These are phyloP conservation scores for Elongisporangium prolatum DNA, from an alignment of 352 stramenopile genomes.

Conservation along the genomic window DNA sequence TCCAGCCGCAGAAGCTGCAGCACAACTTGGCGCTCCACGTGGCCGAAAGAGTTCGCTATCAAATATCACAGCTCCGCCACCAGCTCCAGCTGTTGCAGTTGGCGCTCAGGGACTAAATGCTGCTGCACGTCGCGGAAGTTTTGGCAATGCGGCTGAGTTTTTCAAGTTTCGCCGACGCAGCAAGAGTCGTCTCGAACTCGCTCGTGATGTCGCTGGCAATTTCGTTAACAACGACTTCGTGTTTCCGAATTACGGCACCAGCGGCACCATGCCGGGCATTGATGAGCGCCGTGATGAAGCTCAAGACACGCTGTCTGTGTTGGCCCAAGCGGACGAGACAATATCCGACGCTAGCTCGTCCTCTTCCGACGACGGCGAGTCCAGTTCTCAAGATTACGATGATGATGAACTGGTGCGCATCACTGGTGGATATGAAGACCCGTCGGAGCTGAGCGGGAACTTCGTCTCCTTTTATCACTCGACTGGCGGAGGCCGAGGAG, in stretches of 20 bases:
- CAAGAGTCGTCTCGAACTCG: slow-evolving; percentile 79
- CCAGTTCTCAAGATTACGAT: slow-evolving; percentile 55
- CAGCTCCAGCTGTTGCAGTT: slow-evolving; percentile 2
- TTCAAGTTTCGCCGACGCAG: slow-evolving; percentile 85
- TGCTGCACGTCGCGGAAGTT: slow-evolving; percentile 57
- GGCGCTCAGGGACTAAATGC: not conserved
- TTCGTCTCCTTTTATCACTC: slow-evolving; percentile 83
- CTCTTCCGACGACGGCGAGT: slow-evolving; percentile 52
- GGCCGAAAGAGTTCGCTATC: slow-evolving; percentile 9
- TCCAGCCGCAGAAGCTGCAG: slow-evolving; percentile 58
- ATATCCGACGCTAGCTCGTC: slow-evolving; percentile 41
- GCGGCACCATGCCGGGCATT: slow-evolving; percentile 61
- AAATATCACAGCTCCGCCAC: slow-evolving; percentile 11
- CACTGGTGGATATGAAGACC: slow-evolving; percentile 58
- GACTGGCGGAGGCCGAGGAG: slow-evolving; percentile 20
- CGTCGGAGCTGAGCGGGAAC: slow-evolving; percentile 50
- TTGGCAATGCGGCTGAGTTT: slow-evolving; percentile 81
- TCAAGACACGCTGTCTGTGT: slow-evolving; percentile 34
- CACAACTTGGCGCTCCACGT: slow-evolving; percentile 46
- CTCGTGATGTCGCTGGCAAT: slow-evolving; percentile 50
- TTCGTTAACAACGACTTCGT: slow-evolving; percentile 34
- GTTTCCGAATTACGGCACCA: slow-evolving; percentile 54
- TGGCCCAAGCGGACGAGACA: slow-evolving; percentile 32
- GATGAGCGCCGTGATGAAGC: slow-evolving; percentile 52
- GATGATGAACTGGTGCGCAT: slow-evolving; percentile 64